Evolutionary conservation across 169 alveolate species (phyloP).

Genomic region (Plasmodium malariae): DNA sequence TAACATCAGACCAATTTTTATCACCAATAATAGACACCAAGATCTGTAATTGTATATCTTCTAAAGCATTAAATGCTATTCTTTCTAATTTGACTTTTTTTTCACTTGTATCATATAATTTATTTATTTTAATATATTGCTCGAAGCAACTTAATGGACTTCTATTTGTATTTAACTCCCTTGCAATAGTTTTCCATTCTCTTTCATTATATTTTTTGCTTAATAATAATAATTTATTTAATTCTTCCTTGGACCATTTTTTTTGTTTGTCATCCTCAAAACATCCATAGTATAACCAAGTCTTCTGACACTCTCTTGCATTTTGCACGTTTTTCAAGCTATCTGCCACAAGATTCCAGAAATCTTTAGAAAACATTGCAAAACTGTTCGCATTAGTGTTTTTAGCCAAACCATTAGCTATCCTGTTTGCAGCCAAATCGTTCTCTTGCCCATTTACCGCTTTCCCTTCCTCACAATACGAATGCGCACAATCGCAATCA

Average conservation of each 20-base stretch:
- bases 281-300: slow-evolving; percentile 64
- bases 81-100: slow-evolving; percentile 46
- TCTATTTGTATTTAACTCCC: slow-evolving; percentile 69
- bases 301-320: slow-evolving; percentile 53
- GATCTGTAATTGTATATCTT: slow-evolving; percentile 71
- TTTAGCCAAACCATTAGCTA: background rate
- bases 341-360: slow-evolving; percentile 57
- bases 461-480: too few species aligned
- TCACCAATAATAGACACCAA: slow-evolving; percentile 71
- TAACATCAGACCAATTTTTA: slow-evolving; percentile 55
- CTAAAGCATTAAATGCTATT: slow-evolving; percentile 70
- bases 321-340: slow-evolving; percentile 9
- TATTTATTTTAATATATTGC: slow-evolving; percentile 55
- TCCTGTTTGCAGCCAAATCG: too few species aligned
- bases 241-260: slow-evolving; percentile 59
- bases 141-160: slow-evolving; percentile 68
- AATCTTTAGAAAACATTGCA: slow-evolving; percentile 15
- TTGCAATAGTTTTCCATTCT: slow-evolving; percentile 56
- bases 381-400: background rate
- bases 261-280: slow-evolving; percentile 68
- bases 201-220: slow-evolving; percentile 44
- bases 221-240: slow-evolving; percentile 32
- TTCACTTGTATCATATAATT: slow-evolving; percentile 42
- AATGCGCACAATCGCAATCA: too few species aligned
- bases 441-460: too few species aligned